These are phyloP conservation scores for Trichoderma gamsii DNA, from an alignment of 495 filamentous ascomycete species.

Conservation along the genomic window DNA sequence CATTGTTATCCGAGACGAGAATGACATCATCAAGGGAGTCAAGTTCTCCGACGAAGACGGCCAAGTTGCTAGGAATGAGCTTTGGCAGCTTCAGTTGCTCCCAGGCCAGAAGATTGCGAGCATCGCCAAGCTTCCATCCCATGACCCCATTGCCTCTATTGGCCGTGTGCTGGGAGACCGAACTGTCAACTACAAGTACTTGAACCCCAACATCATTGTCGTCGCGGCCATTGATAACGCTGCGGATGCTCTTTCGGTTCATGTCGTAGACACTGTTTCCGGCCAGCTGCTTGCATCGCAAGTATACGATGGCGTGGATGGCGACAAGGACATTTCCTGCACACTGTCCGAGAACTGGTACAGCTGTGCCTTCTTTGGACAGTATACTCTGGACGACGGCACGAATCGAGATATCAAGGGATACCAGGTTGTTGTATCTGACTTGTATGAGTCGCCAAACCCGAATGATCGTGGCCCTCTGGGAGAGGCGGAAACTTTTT, in stretches of 20 bases:
- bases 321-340: slow-evolving; percentile 65
- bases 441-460: slow-evolving; percentile 79
- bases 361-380: slow-evolving; percentile 75
- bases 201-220: slow-evolving; percentile 81
- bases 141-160: slow-evolving; percentile 91
- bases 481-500: slow-evolving; percentile 61
- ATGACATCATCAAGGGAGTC: slow-evolving; percentile 57
- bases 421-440: slow-evolving; percentile 80
- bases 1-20: slow-evolving; percentile 56
- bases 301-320: slow-evolving; percentile 68
- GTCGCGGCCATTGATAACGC: slow-evolving; percentile 62
- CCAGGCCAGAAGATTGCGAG: slow-evolving; percentile 59
- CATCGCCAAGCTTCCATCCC: slow-evolving; percentile 59
- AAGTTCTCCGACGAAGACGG: slow-evolving; percentile 39
- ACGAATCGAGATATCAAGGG: slow-evolving; percentile 59
- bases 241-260: slow-evolving; percentile 56
- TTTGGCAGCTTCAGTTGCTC: slow-evolving; percentile 72
- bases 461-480: slow-evolving; percentile 83
- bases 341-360: slow-evolving; percentile 93
- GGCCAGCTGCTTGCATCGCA: slow-evolving; percentile 68
- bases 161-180: slow-evolving; percentile 88
- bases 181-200: slow-evolving; percentile 92
- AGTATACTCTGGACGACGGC: slow-evolving; percentile 45
- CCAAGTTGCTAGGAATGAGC: slow-evolving; percentile 43
- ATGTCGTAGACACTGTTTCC: slow-evolving; percentile 81